Evolutionary conservation across 176 grass and related monocot species (phyloP).

Genomic region (Tillandsia fasciculata): DNA sequence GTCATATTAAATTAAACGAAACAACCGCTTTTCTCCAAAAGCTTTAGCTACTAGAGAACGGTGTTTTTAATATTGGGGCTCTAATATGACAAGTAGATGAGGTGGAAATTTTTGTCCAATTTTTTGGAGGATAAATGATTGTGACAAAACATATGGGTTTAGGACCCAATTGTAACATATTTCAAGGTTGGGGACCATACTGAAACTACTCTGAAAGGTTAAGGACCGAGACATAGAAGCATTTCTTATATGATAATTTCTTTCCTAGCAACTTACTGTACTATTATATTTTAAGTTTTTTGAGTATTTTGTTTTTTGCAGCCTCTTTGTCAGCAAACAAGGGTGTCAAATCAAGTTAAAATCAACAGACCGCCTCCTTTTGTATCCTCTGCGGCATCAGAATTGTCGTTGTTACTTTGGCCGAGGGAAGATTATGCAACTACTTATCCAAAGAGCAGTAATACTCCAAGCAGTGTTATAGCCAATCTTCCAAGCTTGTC

Average conservation of each 20-base stretch:
- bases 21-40: too few species aligned
- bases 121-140: too few species aligned
- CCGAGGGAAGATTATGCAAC: neutral
- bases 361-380: neutral
- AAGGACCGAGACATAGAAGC: neutral
- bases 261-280: neutral
- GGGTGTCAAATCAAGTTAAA: conserved; percentile 12
- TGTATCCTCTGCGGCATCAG: conserved; percentile 6
- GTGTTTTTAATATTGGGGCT: too few species aligned
- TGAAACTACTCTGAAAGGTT: neutral
- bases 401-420: conserved; percentile 3
- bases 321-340: conserved; percentile 1
- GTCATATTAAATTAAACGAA: too few species aligned
- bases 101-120: too few species aligned
- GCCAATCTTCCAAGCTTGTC: neutral
- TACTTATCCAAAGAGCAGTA: neutral
- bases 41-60: too few species aligned
- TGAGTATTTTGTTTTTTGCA: neutral
- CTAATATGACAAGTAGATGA: too few species aligned
- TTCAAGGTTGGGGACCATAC: too few species aligned
- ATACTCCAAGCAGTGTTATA: neutral
- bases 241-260: neutral
- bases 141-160: too few species aligned
- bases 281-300: neutral
- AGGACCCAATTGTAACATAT: too few species aligned